Conservation (phyloP, 2,329 filamentous ascomycete species). For the Ophiostoma novo-ulmi region DNA sequence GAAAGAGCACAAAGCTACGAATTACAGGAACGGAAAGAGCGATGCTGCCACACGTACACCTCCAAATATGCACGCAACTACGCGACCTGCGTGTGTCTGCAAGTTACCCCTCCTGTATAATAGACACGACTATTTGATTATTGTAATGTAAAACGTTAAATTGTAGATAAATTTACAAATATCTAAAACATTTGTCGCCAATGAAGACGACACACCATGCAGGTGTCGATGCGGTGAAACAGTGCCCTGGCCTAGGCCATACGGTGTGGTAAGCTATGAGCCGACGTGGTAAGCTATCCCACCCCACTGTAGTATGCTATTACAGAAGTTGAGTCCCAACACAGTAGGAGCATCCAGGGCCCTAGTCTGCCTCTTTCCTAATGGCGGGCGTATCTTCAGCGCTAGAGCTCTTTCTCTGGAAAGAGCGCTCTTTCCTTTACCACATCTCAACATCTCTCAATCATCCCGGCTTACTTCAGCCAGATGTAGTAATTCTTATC, state of each 20-base stretch:
- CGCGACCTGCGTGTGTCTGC: slow-evolving; percentile 2
- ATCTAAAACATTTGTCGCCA: not conserved
- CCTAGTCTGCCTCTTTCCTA: not conserved
- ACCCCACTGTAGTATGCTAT: not conserved
- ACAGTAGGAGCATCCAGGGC: not conserved
- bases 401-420: not conserved
- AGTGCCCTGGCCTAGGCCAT: not conserved
- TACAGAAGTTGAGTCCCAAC: not conserved
- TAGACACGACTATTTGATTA: not conserved
- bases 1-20: not conserved
- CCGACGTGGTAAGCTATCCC: not conserved
- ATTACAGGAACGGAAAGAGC: slow-evolving; percentile 10
- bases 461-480: slow-evolving; percentile 9
- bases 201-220: slow-evolving; percentile 2
- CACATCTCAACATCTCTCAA: not conserved
- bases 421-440: not conserved
- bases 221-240: slow-evolving; percentile 1
- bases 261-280: not conserved
- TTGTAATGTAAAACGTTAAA: not conserved
- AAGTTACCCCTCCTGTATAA: not conserved
- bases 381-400: no score
- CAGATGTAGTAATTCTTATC: not conserved
- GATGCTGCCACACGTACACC: not conserved
- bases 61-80: not conserved
- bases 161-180: not conserved